Conservation (phyloP, 2,329 filamentous ascomycete genomes). For the Calcarisporium arbuscula region DNA sequence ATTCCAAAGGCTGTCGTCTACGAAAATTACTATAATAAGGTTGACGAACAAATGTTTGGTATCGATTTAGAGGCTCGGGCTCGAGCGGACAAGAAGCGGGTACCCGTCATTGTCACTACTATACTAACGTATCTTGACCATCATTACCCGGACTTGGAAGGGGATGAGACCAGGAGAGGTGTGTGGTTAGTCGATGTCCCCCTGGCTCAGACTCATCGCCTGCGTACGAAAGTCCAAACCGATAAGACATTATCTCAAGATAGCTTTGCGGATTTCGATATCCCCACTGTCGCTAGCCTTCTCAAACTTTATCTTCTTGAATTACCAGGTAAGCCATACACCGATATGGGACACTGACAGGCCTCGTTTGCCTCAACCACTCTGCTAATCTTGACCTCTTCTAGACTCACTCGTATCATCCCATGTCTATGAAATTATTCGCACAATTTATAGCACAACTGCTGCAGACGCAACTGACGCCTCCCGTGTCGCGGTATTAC, state of each 20-base stretch:
- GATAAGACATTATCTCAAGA: conserved; percentile 74
- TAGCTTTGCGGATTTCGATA: conserved; percentile 78
- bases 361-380: background rate
- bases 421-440: conserved; percentile 97
- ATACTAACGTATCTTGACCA: conserved; percentile 93
- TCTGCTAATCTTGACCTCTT: background rate
- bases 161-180: conserved; percentile 82
- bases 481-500: conserved; percentile 80
- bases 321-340: conserved; percentile 65
- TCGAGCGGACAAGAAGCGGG: conserved; percentile 88
- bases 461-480: conserved; percentile 69
- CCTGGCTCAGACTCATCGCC: conserved; percentile 73
- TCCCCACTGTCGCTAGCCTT: conserved; percentile 87
- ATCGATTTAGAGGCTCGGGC: conserved; percentile 96
- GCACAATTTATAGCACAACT: conserved; percentile 88
- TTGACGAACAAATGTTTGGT: conserved; percentile 96
- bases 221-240: conserved; percentile 79
- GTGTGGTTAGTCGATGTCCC: conserved; percentile 96
- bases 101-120: conserved; percentile 85
- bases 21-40: conserved; percentile 98
- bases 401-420: conserved; percentile 95
- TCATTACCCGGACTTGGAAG: conserved; percentile 94
- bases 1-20: conserved; percentile 86
- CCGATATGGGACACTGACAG: background rate
- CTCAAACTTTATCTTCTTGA: conserved; percentile 93